These are phyloP conservation scores for Gomphus bonarii DNA, from an alignment of 1,284 basidiomycete genomes.

Conservation along the genomic window DNA sequence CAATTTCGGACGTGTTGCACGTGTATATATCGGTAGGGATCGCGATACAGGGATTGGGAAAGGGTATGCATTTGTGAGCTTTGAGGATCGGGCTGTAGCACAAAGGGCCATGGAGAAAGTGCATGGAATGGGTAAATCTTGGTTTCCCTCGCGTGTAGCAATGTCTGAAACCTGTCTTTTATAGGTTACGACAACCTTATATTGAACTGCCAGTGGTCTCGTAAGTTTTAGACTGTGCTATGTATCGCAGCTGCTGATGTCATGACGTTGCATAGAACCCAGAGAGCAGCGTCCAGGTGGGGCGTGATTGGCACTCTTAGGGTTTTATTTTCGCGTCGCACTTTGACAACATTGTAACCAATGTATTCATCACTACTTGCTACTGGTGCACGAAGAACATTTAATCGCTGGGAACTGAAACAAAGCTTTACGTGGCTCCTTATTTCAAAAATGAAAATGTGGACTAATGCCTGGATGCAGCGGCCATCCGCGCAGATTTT, in stretches of 20 bases:
- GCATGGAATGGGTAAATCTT: slow-evolving; percentile 83
- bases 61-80: slow-evolving; percentile 94
- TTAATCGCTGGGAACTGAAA: no score
- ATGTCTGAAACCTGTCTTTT: slow-evolving; percentile 45
- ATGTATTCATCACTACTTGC: no score
- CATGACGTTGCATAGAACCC: slow-evolving; percentile 11
- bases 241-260: neutral
- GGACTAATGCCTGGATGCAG: neutral
- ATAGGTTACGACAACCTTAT: slow-evolving; percentile 73
- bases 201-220: slow-evolving; percentile 82
- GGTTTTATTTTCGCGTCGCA: no score
- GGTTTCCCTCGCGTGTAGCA: slow-evolving; percentile 73
- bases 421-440: no score
- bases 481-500: slow-evolving; percentile 33
- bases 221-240: slow-evolving; percentile 31
- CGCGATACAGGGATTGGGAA: slow-evolving; percentile 93
- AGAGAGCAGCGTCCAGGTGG: slow-evolving; percentile 12
- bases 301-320: neutral
- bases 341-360: no score
- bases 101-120: slow-evolving; percentile 90
- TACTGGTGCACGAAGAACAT: no score
- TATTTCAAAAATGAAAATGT: neutral
- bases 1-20: slow-evolving; percentile 70
- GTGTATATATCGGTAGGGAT: slow-evolving; percentile 93
- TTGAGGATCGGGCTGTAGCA: slow-evolving; percentile 74